Conservation (phyloP, 2,329 filamentous ascomycete genomes). For the Trichoderma pleuroti region DNA sequence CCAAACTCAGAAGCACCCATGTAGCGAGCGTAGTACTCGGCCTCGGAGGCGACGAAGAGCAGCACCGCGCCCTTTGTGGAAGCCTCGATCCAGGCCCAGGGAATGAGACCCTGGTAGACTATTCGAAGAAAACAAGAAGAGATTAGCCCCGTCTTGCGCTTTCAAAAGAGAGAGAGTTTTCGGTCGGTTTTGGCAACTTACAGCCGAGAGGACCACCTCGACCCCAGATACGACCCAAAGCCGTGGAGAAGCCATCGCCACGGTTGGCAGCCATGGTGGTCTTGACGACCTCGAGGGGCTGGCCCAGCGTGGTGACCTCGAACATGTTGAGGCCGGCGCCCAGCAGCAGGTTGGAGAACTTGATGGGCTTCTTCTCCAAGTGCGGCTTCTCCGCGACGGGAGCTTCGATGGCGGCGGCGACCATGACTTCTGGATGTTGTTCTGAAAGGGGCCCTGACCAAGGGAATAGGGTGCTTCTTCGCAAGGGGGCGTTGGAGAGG, state of each 20-base stretch:
- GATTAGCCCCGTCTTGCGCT: neutral
- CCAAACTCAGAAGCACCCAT: constrained; percentile 83
- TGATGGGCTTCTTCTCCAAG: constrained; percentile 98
- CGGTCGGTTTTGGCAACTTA: constrained; percentile 49
- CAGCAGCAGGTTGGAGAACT: constrained; percentile 97
- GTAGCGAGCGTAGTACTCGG: constrained; percentile 86
- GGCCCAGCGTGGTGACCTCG: constrained; percentile 65
- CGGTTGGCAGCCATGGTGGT: constrained; percentile 99
- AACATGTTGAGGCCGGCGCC: constrained; percentile 95
- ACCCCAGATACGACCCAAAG: constrained; percentile 84
- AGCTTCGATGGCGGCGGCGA: constrained; percentile 54
- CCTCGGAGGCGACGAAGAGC: constrained; percentile 97
- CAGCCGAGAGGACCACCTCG: constrained; percentile 92
- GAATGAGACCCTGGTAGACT: constrained; percentile 99
- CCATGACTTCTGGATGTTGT: constrained; percentile 59
- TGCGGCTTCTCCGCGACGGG: constrained; percentile 44
- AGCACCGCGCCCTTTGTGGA: constrained; percentile 99
- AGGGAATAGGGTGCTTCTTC: constrained; percentile 91
- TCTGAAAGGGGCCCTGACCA: constrained; percentile 80
- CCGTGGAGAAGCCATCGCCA: constrained; percentile 76
- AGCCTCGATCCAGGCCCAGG: constrained; percentile 99
- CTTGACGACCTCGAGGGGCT: constrained; percentile 98
- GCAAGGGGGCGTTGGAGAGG: constrained; percentile 42
- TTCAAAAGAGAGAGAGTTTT: neutral
- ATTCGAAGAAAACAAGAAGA: constrained; percentile 22